Evolutionary conservation across 768 basidiomycete genomes (phyloP), one percentile per base, ranked within the genome.

Genomic region (Gelatoporia subvermispora): DNA sequence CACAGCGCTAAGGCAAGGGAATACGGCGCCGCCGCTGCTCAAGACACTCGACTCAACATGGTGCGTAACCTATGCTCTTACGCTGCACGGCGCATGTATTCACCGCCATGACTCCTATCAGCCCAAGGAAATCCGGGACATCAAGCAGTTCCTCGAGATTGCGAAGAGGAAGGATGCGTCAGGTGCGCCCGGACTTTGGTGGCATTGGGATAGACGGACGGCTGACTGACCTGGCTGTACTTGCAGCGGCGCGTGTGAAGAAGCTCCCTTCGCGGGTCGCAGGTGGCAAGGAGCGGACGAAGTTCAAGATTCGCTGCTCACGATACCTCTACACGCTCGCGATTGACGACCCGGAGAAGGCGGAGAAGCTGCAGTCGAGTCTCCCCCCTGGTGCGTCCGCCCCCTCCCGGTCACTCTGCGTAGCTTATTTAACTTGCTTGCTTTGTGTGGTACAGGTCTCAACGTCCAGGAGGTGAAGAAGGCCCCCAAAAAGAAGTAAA

Each of bases 301-400:
- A 98, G 76, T 97, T 98, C 84, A 99, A 99, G 81, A 83, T 99
- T 66, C 82, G 96, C 68, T 97, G 94, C 77, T 87, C 89, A 52
- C 81, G 89, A 68, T 93, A 93, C 71, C 85, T 94, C 53, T 99
- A 99, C 85, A 98, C 96, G n/a, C 82, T 98, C 55, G 81, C 84
- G 53, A 70, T 98, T 66, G 88, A 93, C 68, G 96, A 99, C 75
- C 82, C 90, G 64, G 93, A 96, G 70, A 98, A 97, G 79, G 95
- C 96, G 35, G 93, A 96, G 69, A 99, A 97, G 78, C 83, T 99
- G 61, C 82, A 86, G 76, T 90, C 90, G 76, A 85, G 84, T 64
- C 77, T 99, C 44, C 95, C 95, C 45, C 96, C 96, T 62, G 91
- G 95, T 94, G 64, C 61, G 88, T 16, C 15, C 22, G 15, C 35